Conservation (phyloP, 2,329 filamentous ascomycete species). For the Fusarium euwallaceae region DNA sequence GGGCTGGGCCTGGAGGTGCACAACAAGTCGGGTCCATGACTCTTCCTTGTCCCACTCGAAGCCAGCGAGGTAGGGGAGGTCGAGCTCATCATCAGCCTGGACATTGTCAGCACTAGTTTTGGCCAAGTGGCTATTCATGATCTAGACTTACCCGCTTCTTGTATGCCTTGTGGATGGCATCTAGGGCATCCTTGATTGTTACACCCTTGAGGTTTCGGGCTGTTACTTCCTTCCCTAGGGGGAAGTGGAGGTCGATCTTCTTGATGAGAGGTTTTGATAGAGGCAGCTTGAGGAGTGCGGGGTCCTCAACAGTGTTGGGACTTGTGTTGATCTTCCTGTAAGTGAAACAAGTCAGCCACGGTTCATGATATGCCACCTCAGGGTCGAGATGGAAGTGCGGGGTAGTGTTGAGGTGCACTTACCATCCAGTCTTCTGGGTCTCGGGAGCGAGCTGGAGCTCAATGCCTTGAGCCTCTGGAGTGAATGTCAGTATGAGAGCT, state of each 20-base stretch:
- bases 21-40: constrained; percentile 87
- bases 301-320: constrained; percentile 81
- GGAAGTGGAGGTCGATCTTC: constrained; percentile 94
- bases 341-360: constrained; percentile 20
- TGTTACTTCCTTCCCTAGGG: constrained; percentile 86
- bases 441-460: constrained; percentile 81
- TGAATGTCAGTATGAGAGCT: constrained; percentile 31
- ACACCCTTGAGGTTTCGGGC: constrained; percentile 94
- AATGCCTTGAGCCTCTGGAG: constrained; percentile 78
- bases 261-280: constrained; percentile 88
- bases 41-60: constrained; percentile 98
- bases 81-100: constrained; percentile 91
- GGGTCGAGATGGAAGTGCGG: constrained; percentile 14
- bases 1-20: constrained; percentile 84
- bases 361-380: neutral
- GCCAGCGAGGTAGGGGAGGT: constrained; percentile 87
- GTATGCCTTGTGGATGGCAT: constrained; percentile 95
- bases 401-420: constrained; percentile 54
- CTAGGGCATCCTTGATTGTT: constrained; percentile 95
- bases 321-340: constrained; percentile 94
- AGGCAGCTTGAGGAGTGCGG: constrained; percentile 83
- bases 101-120: constrained; percentile 11
- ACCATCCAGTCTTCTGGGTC: constrained; percentile 92
- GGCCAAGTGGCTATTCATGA: neutral
- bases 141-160: constrained; percentile 85